phyloP scores from a whole-genome alignment of 805 yeast species.

The Starmerella etchellsii region DNA sequence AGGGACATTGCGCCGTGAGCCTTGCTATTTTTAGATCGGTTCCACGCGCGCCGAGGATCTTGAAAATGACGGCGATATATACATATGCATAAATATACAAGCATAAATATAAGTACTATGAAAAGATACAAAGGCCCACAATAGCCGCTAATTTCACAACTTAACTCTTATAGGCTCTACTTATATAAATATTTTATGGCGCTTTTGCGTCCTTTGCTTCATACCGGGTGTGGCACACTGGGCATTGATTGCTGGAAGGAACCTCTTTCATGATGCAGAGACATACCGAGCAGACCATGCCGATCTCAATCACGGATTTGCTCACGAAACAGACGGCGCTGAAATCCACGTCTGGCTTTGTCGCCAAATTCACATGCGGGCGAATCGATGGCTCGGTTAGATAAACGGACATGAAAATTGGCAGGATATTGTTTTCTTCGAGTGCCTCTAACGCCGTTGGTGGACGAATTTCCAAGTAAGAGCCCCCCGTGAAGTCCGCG shows the following conservation, averaged over 20 bases:
- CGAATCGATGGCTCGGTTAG: conserved; percentile 77
- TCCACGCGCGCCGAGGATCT: too few relatives aligned
- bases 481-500: conserved; percentile 86
- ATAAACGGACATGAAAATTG: conserved; percentile 67
- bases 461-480: conserved; percentile 48
- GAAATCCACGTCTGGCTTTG: conserved; percentile 77
- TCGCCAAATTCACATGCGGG: conserved; percentile 64
- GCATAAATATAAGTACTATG: too few relatives aligned
- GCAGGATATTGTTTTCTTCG: conserved; percentile 52
- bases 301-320: conserved; percentile 81
- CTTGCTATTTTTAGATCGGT: too few relatives aligned
- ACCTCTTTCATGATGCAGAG: conserved; percentile 42
- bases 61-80: too few relatives aligned
- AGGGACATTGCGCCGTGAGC: too few relatives aligned
- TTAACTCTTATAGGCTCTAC: too few relatives aligned
- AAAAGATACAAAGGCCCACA: too few relatives aligned
- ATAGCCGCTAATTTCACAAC: too few relatives aligned
- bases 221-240: conserved; percentile 72
- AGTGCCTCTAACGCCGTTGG: conserved; percentile 30
- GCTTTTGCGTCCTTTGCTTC: not conserved
- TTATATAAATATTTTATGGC: too few relatives aligned
- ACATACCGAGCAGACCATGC: conserved; percentile 91
- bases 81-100: too few relatives aligned
- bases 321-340: conserved; percentile 89
- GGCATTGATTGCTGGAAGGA: conserved; percentile 60